Evolutionary conservation across 176 grass and related monocot species (phyloP).

Genomic region (Oryza rufipogon): DNA sequence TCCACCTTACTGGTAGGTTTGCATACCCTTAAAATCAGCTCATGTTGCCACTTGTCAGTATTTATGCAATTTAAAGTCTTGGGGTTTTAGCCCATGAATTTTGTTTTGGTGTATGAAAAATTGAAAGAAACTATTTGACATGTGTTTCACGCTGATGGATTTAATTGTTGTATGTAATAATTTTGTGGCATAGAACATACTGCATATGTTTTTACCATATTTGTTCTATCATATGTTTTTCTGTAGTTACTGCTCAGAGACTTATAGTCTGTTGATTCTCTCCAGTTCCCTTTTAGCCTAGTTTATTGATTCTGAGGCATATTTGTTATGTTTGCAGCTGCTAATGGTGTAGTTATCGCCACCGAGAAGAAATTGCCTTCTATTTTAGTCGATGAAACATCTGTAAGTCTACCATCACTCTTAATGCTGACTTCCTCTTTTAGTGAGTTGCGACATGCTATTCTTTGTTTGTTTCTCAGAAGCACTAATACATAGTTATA

Average conservation of each 20-base stretch:
- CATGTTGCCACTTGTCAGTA: not conserved
- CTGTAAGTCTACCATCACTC: constrained; percentile 48
- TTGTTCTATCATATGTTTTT: constrained; percentile 15
- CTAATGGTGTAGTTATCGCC: constrained; percentile 85
- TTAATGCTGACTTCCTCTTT: not conserved
- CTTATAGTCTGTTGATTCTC: constrained; percentile 13
- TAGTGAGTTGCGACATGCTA: not conserved
- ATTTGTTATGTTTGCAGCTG: constrained; percentile 50
- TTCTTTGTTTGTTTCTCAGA: not conserved
- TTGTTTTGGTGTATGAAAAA: not conserved
- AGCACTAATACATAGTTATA: constrained; percentile 3
- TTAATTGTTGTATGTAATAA: constrained; percentile 20
- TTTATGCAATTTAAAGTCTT: constrained; percentile 18
- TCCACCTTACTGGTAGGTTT: not conserved
- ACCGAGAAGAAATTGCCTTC: constrained; percentile 87
- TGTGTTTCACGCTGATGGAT: not conserved
- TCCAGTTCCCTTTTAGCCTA: not conserved
- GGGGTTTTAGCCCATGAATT: not conserved
- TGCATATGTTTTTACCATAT: not conserved
- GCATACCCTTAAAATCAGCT: not conserved
- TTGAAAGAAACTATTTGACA: constrained; percentile 18
- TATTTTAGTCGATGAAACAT: constrained; percentile 84
- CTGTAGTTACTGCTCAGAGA: not conserved
- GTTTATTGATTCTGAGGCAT: constrained; percentile 32
- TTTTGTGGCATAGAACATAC: not conserved